A percentile compares a stretch with the other conserved stretches of the same genome.
Conservation (phyloP, 1,284 basidiomycete genomes). For the Laetiporus sulphureus region DNA sequence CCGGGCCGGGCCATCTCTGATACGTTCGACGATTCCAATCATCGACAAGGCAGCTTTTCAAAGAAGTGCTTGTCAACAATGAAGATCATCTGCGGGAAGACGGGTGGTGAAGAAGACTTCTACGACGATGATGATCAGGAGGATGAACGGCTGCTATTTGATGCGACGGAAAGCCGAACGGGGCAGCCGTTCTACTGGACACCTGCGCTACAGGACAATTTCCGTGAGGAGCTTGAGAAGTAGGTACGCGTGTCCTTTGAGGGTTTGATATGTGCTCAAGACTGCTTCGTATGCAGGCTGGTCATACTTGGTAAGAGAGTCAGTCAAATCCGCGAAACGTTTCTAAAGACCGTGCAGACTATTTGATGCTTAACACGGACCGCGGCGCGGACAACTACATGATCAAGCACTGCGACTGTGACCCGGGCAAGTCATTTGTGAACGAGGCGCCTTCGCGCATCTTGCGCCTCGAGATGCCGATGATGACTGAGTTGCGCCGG, state of each 20-base stretch:
- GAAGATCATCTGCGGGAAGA: slow-evolving; percentile 73
- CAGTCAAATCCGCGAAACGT: no score
- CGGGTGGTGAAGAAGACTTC: slow-evolving; percentile 63
- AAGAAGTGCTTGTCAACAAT: slow-evolving; percentile 62
- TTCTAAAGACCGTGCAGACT: slow-evolving; percentile 43
- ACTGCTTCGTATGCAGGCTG: slow-evolving; percentile 38
- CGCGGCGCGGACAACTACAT: slow-evolving; percentile 83
- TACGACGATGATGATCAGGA: slow-evolving; percentile 65
- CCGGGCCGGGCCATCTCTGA: slow-evolving; percentile 80
- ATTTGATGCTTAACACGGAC: slow-evolving; percentile 86
- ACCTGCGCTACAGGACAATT: slow-evolving; percentile 66
- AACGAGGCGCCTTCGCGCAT: slow-evolving; percentile 72
- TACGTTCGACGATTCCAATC: slow-evolving; percentile 77
- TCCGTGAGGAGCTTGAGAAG: slow-evolving; percentile 86
- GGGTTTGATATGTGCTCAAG: slow-evolving; percentile 76
- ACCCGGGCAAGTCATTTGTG: slow-evolving; percentile 66
- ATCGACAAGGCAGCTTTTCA: slow-evolving; percentile 54
- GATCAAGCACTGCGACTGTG: slow-evolving; percentile 80
- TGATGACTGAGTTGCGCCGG: slow-evolving; percentile 59
- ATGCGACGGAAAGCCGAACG: slow-evolving; percentile 50
- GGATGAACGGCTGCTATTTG: slow-evolving; percentile 59
- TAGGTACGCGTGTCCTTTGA: slow-evolving; percentile 28
- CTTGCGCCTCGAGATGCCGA: slow-evolving; percentile 55
- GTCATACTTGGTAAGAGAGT: slow-evolving; percentile 63
- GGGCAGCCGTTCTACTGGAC: slow-evolving; percentile 77